Evolutionary conservation across 805 yeast species (phyloP), one percentile per base, ranked within the genome.

Genomic region (Phaffomyces antillensis): DNA sequence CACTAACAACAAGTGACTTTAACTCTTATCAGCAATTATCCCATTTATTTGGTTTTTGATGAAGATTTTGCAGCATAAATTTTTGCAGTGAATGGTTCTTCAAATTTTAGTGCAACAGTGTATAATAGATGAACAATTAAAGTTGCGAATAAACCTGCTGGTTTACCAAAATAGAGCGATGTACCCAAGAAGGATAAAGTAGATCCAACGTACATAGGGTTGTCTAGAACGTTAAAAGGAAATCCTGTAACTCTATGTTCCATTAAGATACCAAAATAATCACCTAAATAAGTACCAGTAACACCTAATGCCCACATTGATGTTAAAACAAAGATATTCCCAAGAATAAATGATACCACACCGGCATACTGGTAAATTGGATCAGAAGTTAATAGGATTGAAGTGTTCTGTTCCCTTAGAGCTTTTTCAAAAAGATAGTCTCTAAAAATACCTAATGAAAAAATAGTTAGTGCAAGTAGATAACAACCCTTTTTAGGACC

Each of bases 121-220:
- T 93, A 93, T 89, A 91, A 84, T 37, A 81, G 62, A 58, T 77
- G 80, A 7, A 93, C 99, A 51, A 86, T 67, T 3, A 71, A 70
- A 37, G 95, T 71, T 26, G 89, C 78, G 40, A 79, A 66, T 40
- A 93, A 58, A 24, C 99, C 99, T 1, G 96, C 84, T 30, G 97
- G 95, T 63, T 89, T 90, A 28, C 83, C 97, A 61, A 77, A 81
- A 77, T 82, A 84, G 53, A 93, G 71, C 4, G 95, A 91, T 36
- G 95, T 82, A 37, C 96, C 99, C 60, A 93, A 68, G 72, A 93
- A 93, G 42, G 95, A 81, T 53, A 91, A 68, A 20, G 90, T 77
- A 10, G 96, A 86, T 15, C 99, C 99, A 60, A 85, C 83, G 66
- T 93, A 93, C 99, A 93, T 93, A 52, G 99, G 99, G 65, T 93